Base-by-base conservation (phyloP, 257 asterid species). In the Salvia miltiorrhiza region DNA sequence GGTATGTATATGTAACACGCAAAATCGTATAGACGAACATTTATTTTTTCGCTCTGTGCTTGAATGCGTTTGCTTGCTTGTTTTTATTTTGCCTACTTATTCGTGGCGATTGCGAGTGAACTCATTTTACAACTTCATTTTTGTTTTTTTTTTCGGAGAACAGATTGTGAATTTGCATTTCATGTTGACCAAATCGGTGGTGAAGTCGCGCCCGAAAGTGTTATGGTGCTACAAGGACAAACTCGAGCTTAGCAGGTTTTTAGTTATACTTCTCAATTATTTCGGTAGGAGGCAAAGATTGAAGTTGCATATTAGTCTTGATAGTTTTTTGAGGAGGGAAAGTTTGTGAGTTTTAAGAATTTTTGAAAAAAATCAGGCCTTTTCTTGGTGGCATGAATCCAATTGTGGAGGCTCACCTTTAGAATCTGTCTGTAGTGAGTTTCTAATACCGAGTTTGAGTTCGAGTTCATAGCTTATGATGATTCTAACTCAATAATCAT, bases 171-270 rank as follows among this genome's bases (percentile, higher is more conserved):
- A 86, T 77, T 78, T 94, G 85, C 96, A 91, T 74, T 62, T 76
- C 19, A 83, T 94, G 89, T 73, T 91, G 72, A 79, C 83, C 59
- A 86, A 94, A 65, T 85, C 97, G 4, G 81, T 80, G 75, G 90
- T 73, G 28, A 89, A 85, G 82, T 71, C 97, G 4, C 79, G 87
- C 69, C 99, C 97, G 24, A 82, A 57, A 7, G 99, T 89, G 70
- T 71, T 94, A 52, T 94, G 99, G 99, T 94, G 99, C 81, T 94
- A 91, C 81, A 89, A 78, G 88, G 96, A 94, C 70, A 86, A 94
- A 69, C 96, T 91, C 28, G 96, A 94, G 52, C 83, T 94, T 20
- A 93, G 98, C 92, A 90, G 98, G 98, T 92, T 40, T n/a, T 43
- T 10, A 17, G 39, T 21, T 24, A 24, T 21, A 37, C 4, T 47